Evolutionary conservation across 257 asterid genomes (phyloP).

Genomic region (Solanum dulcamara): DNA sequence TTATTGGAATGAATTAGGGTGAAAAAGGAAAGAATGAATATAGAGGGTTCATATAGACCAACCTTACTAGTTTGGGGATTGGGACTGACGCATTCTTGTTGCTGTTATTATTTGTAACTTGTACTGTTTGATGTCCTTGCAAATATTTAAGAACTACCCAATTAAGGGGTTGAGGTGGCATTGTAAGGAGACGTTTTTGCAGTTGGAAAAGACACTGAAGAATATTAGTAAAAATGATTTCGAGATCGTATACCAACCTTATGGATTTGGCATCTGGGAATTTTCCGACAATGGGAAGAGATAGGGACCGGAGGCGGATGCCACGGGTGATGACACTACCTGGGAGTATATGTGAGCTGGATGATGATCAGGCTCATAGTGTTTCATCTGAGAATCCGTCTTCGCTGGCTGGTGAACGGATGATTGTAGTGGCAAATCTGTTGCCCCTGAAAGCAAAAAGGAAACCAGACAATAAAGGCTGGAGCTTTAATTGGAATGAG

Average conservation of each 20-base stretch:
- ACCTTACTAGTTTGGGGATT: background rate
- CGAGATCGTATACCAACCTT: slow-evolving; percentile 79
- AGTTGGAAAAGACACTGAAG: background rate
- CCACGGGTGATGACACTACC: slow-evolving; percentile 83
- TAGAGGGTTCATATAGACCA: background rate
- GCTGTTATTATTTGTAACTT: background rate
- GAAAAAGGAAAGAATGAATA: background rate
- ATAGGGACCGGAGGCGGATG: slow-evolving; percentile 50
- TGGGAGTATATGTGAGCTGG: slow-evolving; percentile 55
- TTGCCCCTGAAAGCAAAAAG: slow-evolving; percentile 74
- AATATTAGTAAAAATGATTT: slow-evolving; percentile 48
- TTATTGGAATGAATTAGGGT: background rate
- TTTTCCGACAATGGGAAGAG: slow-evolving; percentile 61
- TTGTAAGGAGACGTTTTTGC: background rate
- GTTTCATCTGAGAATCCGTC: slow-evolving; percentile 70
- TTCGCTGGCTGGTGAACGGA: slow-evolving; percentile 65
- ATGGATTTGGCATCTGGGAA: slow-evolving; percentile 78
- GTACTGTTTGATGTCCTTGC: background rate
- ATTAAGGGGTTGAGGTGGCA: background rate
- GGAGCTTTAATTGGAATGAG: slow-evolving; percentile 81
- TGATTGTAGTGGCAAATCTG: slow-evolving; percentile 70
- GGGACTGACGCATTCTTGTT: background rate
- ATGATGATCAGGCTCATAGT: slow-evolving; percentile 62
- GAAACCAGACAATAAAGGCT: slow-evolving; percentile 74
- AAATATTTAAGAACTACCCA: background rate